Percentiles rank a stretch among this genome's conserved stretches.
phyloP scores from a whole-genome alignment of 768 basidiomycete genomes.

The Rhodotorula paludigena region DNA sequence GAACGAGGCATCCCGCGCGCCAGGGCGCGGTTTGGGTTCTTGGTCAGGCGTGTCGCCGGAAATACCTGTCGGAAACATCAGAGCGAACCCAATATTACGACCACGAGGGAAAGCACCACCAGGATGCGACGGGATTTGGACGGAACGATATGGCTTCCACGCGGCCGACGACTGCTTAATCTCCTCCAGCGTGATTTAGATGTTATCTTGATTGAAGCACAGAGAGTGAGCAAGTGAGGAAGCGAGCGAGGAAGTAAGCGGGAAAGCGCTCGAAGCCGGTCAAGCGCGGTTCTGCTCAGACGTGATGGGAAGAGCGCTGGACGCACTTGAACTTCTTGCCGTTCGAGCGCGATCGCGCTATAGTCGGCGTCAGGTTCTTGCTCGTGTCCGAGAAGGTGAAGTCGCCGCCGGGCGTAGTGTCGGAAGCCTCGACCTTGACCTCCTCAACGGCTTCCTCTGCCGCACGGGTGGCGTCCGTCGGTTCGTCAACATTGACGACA shows the following conservation, averaged over 20 bases:
- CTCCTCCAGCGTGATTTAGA: slow-evolving; percentile 38
- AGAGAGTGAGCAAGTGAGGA: too few species aligned
- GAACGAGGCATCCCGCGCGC: too few species aligned
- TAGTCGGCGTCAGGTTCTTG: slow-evolving; percentile 26
- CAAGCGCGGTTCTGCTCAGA: too few species aligned
- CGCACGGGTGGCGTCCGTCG: neutral
- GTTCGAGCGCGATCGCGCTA: slow-evolving; percentile 23
- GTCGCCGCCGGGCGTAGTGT: neutral
- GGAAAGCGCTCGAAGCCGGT: neutral
- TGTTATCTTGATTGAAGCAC: slow-evolving; percentile 21
- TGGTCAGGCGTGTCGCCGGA: too few species aligned
- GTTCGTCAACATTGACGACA: neutral
- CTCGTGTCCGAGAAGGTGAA: slow-evolving; percentile 33
- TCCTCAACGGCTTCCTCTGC: neutral
- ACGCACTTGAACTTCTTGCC: slow-evolving; percentile 43
- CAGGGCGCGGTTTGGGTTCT: too few species aligned
- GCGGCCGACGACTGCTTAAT: slow-evolving; percentile 41
- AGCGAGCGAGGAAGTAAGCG: too few species aligned
- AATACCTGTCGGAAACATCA: neutral
- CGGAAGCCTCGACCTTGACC: neutral
- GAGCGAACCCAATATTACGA: neutral
- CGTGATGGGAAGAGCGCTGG: neutral
- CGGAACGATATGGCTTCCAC: slow-evolving; percentile 38
- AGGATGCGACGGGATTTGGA: too few species aligned
- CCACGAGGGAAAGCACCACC: slow-evolving; percentile 2